phyloP scores from a whole-genome alignment of 73 alveolate species.

The Vitrella brassicaformis region DNA sequence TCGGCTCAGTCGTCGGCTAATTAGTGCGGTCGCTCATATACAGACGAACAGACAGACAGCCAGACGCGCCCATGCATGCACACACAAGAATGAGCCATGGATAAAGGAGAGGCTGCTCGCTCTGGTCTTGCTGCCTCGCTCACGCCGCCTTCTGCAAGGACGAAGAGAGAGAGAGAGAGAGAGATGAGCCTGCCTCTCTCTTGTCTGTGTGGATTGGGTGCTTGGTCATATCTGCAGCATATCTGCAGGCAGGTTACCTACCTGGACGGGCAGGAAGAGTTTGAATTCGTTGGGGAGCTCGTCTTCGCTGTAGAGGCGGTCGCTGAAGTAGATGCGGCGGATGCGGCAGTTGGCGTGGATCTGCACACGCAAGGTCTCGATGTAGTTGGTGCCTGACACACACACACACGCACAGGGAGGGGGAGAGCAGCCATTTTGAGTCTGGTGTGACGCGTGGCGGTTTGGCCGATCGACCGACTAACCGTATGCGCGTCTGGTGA shows the following conservation, averaged over 20 bases:
- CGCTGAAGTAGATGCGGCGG: constrained; percentile 61
- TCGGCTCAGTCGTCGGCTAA: background rate
- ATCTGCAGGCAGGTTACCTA: too few relatives aligned
- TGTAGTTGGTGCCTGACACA: constrained; percentile 61
- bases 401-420: too few relatives aligned
- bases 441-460: too few relatives aligned
- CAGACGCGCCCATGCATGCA: too few relatives aligned
- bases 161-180: background rate
- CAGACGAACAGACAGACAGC: background rate
- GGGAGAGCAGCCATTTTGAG: too few relatives aligned
- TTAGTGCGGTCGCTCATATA: background rate
- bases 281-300: constrained; percentile 52
- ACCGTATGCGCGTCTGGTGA: constrained; percentile 74
- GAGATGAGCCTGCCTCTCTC: background rate
- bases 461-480: too few relatives aligned
- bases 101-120: too few relatives aligned
- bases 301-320: constrained; percentile 47
- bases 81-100: too few relatives aligned
- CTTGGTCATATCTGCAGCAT: too few relatives aligned
- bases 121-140: too few relatives aligned
- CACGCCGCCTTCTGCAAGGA: too few relatives aligned
- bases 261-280: constrained; percentile 39
- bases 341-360: constrained; percentile 62
- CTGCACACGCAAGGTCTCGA: constrained; percentile 51
- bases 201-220: background rate